phyloP scores from a whole-genome alignment of 352 stramenopile genomes.

The Phytopythium cucurbitacearum region DNA sequence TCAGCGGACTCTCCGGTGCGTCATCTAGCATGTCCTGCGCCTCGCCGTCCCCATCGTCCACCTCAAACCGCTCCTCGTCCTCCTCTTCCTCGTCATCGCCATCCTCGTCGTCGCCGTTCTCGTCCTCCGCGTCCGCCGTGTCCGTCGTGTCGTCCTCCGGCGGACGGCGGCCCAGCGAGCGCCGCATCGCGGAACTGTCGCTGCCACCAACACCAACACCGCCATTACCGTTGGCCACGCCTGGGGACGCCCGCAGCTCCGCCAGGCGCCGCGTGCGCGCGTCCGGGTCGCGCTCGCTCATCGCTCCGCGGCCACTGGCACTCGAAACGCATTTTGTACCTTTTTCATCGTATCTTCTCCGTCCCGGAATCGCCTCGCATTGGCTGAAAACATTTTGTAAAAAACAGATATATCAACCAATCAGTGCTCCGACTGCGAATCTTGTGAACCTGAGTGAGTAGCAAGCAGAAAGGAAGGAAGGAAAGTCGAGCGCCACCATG shows the following conservation, averaged over 20 bases:
- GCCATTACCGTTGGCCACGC: neutral
- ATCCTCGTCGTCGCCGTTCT: conserved; percentile 21
- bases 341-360: neutral
- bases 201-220: neutral
- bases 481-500: conserved; percentile 50
- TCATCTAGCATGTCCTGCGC: conserved; percentile 21
- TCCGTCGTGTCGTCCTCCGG: neutral
- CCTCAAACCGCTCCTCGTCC: conserved; percentile 30
- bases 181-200: neutral
- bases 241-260: neutral
- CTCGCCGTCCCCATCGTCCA: conserved; percentile 25
- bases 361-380: conserved; percentile 5
- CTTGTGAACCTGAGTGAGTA: neutral
- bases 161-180: neutral
- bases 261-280: neutral
- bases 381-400: conserved; percentile 8
- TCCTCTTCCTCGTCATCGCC: conserved; percentile 18
- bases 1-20: conserved; percentile 19
- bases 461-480: neutral
- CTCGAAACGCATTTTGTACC: too few relatives aligned
- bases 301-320: neutral
- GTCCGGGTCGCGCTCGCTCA: conserved; percentile 1
- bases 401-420: neutral
- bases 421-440: neutral
- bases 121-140: conserved; percentile 11